phyloP scores from a whole-genome alignment of 1,284 basidiomycete genomes.

The Naganishia liquefaciens region DNA sequence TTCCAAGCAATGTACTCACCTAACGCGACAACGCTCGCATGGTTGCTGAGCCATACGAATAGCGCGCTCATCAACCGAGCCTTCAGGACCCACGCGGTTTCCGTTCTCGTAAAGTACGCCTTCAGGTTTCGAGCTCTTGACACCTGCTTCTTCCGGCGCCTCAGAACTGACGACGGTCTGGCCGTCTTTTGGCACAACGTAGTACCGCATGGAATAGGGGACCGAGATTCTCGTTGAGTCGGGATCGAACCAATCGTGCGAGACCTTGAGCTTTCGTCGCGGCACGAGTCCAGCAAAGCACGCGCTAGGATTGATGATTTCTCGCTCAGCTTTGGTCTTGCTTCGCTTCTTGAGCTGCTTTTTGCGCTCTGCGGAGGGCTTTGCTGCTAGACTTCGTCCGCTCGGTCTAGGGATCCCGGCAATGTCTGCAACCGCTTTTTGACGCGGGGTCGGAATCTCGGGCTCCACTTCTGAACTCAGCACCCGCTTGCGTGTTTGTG shows the following conservation, averaged over 20 bases:
- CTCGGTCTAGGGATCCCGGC: not conserved
- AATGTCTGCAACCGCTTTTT: not conserved
- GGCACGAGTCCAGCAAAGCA: constrained; percentile 17
- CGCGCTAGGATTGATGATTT: constrained; percentile 2
- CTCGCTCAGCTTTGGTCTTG: constrained; percentile 4
- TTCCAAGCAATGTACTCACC: not conserved
- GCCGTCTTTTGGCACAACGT: constrained; percentile 15
- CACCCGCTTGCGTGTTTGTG: not conserved
- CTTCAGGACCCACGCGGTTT: constrained; percentile 20
- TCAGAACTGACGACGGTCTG: constrained; percentile 15
- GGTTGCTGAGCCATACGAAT: constrained; percentile 10
- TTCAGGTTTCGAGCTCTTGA: constrained; percentile 7
- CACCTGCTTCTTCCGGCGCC: constrained; percentile 15
- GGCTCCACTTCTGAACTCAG: not conserved
- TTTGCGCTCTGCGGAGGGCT: not conserved
- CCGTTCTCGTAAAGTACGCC: constrained; percentile 21
- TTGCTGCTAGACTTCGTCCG: not conserved
- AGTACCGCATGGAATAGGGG: constrained; percentile 21
- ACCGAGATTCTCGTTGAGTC: constrained; percentile 8
- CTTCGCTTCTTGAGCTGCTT: not conserved
- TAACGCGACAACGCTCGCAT: constrained; percentile 11
- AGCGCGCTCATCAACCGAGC: constrained; percentile 15
- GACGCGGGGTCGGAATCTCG: not conserved
- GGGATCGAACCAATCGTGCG: constrained; percentile 22
- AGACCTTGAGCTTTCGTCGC: constrained; percentile 15